Evolutionary conservation across 2,329 filamentous ascomycete genomes (phyloP).

Genomic region (Aspergillus cejpii): DNA sequence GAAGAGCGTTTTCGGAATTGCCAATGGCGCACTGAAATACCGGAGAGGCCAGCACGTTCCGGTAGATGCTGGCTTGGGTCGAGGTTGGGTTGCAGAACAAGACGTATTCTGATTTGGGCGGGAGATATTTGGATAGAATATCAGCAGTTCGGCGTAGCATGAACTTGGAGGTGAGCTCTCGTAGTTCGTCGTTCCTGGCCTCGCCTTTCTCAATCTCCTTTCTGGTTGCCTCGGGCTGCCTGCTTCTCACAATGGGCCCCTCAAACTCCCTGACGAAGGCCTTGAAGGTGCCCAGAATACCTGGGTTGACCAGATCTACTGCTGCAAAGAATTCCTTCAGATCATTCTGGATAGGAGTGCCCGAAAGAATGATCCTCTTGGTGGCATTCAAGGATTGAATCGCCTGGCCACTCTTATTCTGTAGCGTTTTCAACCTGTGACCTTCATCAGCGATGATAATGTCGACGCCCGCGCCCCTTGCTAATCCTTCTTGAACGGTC

Average conservation of each 20-base stretch:
- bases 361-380: conserved; percentile 57
- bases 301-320: conserved; percentile 63
- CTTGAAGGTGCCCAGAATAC: conserved; percentile 55
- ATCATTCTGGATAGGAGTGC: conserved; percentile 64
- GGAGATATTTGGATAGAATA: conserved; percentile 59
- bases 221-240: conserved; percentile 56
- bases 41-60: conserved; percentile 57
- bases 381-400: conserved; percentile 59
- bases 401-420: conserved; percentile 61
- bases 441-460: conserved; percentile 66
- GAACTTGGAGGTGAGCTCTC: conserved; percentile 55
- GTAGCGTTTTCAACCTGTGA: conserved; percentile 60
- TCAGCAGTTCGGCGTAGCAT: conserved; percentile 61
- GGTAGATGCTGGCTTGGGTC: conserved; percentile 56
- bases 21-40: conserved; percentile 57
- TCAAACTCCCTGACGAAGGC: conserved; percentile 61
- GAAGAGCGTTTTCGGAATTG: conserved; percentile 56
- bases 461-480: conserved; percentile 57
- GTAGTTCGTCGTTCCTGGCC: conserved; percentile 55
- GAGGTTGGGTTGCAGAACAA: conserved; percentile 59
- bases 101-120: conserved; percentile 61
- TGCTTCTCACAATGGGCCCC: conserved; percentile 55
- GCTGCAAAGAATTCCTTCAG: conserved; percentile 61
- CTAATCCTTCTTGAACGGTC: conserved; percentile 58
- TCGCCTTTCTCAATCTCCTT: conserved; percentile 60